phyloP scores from a whole-genome alignment of 768 basidiomycete species.

The Russula vinacea region DNA sequence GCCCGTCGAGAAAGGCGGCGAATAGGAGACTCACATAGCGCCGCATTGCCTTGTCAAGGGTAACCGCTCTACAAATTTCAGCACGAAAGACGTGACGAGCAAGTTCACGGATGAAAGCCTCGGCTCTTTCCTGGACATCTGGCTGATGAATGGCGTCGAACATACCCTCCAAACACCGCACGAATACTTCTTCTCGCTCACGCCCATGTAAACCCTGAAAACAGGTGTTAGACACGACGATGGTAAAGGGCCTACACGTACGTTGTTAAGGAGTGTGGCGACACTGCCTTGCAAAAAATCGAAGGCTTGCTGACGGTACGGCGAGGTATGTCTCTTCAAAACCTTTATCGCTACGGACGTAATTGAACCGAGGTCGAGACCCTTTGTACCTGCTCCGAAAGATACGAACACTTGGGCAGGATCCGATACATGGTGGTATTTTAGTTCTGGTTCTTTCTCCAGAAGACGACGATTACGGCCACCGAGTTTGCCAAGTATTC shows the following conservation, averaged over 20 bases:
- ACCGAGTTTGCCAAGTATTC: constrained; percentile 94
- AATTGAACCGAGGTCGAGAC: constrained; percentile 64
- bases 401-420: constrained; percentile 68
- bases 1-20: constrained; percentile 72
- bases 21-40: constrained; percentile 57
- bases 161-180: constrained; percentile 66
- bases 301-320: constrained; percentile 59
- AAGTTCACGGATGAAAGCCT: constrained; percentile 64
- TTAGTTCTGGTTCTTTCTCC: constrained; percentile 72
- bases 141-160: constrained; percentile 71
- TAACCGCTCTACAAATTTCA: constrained; percentile 63
- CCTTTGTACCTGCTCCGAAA: constrained; percentile 64
- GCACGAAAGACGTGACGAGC: constrained; percentile 67
- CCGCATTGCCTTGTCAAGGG: constrained; percentile 51
- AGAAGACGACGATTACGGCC: constrained; percentile 88
- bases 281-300: constrained; percentile 67
- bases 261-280: constrained; percentile 73
- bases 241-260: constrained; percentile 35
- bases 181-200: constrained; percentile 72
- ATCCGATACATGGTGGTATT: constrained; percentile 66
- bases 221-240: constrained; percentile 7
- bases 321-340: constrained; percentile 49
- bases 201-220: constrained; percentile 65
- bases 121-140: constrained; percentile 68
- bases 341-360: constrained; percentile 62